Base-by-base conservation (phyloP, 352 stramenopile genomes). In the Phytophthora tentaculata region DNA sequence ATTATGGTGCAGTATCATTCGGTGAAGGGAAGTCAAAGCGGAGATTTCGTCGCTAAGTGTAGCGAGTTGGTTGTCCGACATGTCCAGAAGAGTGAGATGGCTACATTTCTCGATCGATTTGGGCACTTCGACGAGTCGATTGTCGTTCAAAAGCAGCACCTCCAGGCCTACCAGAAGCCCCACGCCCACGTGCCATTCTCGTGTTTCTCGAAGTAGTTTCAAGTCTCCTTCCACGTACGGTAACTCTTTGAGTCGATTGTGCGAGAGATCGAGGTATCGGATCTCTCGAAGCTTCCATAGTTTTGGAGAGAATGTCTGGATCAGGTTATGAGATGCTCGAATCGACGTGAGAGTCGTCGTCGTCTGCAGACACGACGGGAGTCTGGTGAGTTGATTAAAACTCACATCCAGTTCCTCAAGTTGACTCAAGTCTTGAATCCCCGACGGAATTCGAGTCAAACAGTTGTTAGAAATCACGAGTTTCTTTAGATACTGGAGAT, bases 181-280 rank as follows among this genome's bases (percentile, higher is more conserved):
- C 12, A 92, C 64, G 5, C 82, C 79, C 8, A 92, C 78, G n/a
- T 89, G 80, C 84, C 84, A 92, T 57, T 90, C 82, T 28, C 81
- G 70, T 9, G 82, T 92, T 59, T 92, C 84, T 41, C 84, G 80
- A 59, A 92, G 50, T 16, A 92, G 57, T 61, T 88, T 86, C 43
- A 92, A 60, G 53, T 92, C 81, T 26, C 84, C 84, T 67, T 90
- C 84, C 13, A 90, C 67, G 56, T 77, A 92, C 41, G 84, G 82
- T 17, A 92, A 49, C 47, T 88, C 73, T 23, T 68, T 59, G 2
- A 93, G 66, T 13, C 29, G 39, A 45, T 91, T 93, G 55, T 81
- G 66, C 29, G 78, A 85, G 32, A 93, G 71, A 43, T 90, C 73
- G 1, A 93, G 54, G 19, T 81, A 24, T 0, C 61, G 61, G 47